Base-by-base conservation (phyloP, 2,329 filamentous ascomycete genomes). In the Colletotrichum simmondsii region DNA sequence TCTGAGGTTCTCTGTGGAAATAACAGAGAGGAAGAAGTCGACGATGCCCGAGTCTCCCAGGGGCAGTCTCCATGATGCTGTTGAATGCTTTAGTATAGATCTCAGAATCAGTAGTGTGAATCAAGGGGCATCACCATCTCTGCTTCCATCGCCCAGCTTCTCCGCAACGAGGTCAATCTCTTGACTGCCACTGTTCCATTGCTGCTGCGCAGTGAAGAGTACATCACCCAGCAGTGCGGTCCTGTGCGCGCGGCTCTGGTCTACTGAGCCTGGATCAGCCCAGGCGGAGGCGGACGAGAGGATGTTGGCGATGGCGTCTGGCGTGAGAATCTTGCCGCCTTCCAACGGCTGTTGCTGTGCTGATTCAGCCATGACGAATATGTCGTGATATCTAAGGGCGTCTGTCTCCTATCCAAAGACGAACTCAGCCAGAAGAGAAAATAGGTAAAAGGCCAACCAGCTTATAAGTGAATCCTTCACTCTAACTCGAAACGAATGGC, bases 1-100 rank as follows among this genome's bases (percentile, higher is more conserved):
- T 11, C 80, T 80, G 46, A 87, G 74, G 2, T 78, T 80, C 4
- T 84, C 79, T 0, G 79, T 77, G 5, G 81, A 80, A 10, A 91
- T 77, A 14, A 89, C 76, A 12, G 82, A 79, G 19, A 91, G 82
- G 76, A 90, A 90, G 80, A 91, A 89, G 24, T 86, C 83, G 10
- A 92, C 79, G 37, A 92, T 80, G 2, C 89, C 89, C 0, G 90
- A 90, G 32, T 89, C 85, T 7, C 90, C 90, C 11, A 90, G 81
- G 0, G 90, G 87, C 28, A 84, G 76, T 69, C 91, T 85, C 89
- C 90, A 92, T 58, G 85, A 84, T 53, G 84, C 90, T 91, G 73
- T 12, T 24, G 24, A 22, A 30, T 5, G 8, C 32, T 57, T 81
- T 62, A 79, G 76, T 72, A 22, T 35, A 12, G 32, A 35, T 35